Evolutionary conservation across 2,329 filamentous ascomycete genomes (phyloP), one percentile per base, ranked within the genome.

Genomic region (Aureobasidium sp.): DNA sequence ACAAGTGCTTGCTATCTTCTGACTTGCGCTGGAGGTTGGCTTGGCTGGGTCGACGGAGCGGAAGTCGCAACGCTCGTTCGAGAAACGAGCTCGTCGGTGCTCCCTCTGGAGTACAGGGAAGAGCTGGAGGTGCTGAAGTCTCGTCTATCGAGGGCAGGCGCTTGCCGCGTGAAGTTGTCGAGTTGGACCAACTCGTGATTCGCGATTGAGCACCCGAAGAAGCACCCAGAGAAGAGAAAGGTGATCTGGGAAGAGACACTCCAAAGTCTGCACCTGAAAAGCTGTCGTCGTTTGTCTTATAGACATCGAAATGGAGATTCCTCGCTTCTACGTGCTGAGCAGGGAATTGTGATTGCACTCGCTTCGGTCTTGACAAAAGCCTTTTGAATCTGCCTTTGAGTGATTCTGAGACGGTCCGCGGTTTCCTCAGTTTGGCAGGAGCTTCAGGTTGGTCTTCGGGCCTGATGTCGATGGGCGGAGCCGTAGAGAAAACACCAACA

Each of bases 181-280:
- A 88, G 64, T 85, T 84, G 5, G 82, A 82, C 88, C 88, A 90
- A 71, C 87, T 91, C 1, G 87, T 89, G 56, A 89, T 83, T 25
- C 87, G 77, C n/a, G 85, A 88, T 66, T 77, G 62, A 20, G 64
- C 47, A 22, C 44, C 14, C 2, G 55, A 59, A 47, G 57, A 42
- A 3, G 37, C 31, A 34, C 45, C 52, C 27, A 61, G 29, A 3
- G 63, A 62, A 5, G 53, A 53, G 17, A 55, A 52, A 4, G 51
- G 47, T 11, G 57, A 52, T 14, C 20, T 55, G 6, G 62, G 62
- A 5, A 62, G 34, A n/a, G 62, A 47, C 22, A 63, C 51, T 41
- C 48, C 58, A 45, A 17, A 27, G 20, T 65, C 58, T 27, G 62
- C 61, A 37, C 36, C 49, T 22, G 61, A 44, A 5, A 52, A 53